Conservation (phyloP, 176 grass and related monocot genomes). For the Cenchrus purpureus region DNA sequence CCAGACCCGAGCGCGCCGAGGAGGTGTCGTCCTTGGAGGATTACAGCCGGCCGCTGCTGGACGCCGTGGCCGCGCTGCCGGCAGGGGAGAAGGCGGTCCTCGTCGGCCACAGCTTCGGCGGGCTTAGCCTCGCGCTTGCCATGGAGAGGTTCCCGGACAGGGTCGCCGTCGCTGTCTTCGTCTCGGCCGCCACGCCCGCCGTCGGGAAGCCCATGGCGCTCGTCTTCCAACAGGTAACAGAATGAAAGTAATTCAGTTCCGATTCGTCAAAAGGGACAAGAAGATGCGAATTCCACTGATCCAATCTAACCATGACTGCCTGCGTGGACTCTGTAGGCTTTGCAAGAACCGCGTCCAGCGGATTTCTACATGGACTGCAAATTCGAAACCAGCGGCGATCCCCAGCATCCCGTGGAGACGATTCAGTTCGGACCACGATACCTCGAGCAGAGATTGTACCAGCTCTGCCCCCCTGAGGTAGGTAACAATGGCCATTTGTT, state of each 20-base stretch:
- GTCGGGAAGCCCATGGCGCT: neutral
- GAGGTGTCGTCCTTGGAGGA: conserved; percentile 43
- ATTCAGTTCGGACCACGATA: conserved; percentile 36
- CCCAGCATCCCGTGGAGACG: neutral
- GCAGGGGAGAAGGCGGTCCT: conserved; percentile 42
- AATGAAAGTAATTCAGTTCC: neutral
- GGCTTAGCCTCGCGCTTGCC: conserved; percentile 40
- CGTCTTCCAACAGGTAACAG: conserved; percentile 30
- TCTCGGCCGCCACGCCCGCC: conserved; percentile 41
- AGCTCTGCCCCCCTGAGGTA: conserved; percentile 41
- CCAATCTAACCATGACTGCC: neutral
- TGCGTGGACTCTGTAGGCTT: neutral
- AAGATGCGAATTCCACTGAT: neutral
- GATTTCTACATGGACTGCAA: conserved; percentile 23
- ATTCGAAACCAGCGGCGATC: neutral
- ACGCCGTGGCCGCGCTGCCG: conserved; percentile 1
- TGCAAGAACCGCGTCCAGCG: neutral
- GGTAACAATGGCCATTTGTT: neutral
- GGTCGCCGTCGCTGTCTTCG: conserved; percentile 53
- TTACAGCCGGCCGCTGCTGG: conserved; percentile 39
- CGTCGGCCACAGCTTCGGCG: conserved; percentile 59
- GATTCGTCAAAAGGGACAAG: neutral
- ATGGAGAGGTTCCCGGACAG: conserved; percentile 50
- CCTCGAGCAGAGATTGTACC: neutral
- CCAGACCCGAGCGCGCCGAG: conserved; percentile 17